Conservation (phyloP, 2,329 filamentous ascomycete genomes). For the Emmonsiellopsis sp. region DNA sequence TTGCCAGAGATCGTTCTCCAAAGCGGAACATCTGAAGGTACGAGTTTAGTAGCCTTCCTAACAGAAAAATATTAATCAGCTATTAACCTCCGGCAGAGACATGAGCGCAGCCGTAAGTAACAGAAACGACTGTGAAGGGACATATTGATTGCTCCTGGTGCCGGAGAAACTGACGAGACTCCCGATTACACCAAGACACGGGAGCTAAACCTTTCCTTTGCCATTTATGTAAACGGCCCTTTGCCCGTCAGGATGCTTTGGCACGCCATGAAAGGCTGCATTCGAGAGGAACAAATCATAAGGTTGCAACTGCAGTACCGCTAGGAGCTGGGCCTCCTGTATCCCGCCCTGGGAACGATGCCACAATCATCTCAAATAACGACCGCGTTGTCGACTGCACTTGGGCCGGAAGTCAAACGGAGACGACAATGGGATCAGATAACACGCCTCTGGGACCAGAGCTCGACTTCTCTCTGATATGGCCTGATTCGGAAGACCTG, state of each 20-base stretch:
- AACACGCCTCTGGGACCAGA: slow-evolving; percentile 18
- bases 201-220: slow-evolving; percentile 35
- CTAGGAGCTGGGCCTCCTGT: not conserved
- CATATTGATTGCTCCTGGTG: not conserved
- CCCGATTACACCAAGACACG: slow-evolving; percentile 23
- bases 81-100: slow-evolving; percentile 23
- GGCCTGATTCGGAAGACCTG: slow-evolving; percentile 38
- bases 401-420: not conserved
- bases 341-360: not conserved
- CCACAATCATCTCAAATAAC: not conserved
- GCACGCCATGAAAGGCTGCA: slow-evolving; percentile 37
- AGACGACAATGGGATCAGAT: slow-evolving; percentile 16
- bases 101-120: slow-evolving; percentile 35
- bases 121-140: slow-evolving; percentile 3
- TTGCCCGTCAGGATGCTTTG: slow-evolving; percentile 38
- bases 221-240: slow-evolving; percentile 32
- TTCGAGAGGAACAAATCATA: slow-evolving; percentile 18
- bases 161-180: slow-evolving; percentile 14
- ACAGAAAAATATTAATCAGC: not conserved
- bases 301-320: slow-evolving; percentile 13
- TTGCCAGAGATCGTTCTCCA: not conserved
- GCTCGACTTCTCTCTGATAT: slow-evolving; percentile 34
- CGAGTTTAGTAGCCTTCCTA: not conserved
- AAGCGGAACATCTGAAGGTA: slow-evolving; percentile 7
- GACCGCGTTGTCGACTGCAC: not conserved